Percentiles rank a stretch among this genome's conserved stretches.
Conservation (phyloP, 805 yeast genomes). For the Kodamaea hsintzibuensis region DNA sequence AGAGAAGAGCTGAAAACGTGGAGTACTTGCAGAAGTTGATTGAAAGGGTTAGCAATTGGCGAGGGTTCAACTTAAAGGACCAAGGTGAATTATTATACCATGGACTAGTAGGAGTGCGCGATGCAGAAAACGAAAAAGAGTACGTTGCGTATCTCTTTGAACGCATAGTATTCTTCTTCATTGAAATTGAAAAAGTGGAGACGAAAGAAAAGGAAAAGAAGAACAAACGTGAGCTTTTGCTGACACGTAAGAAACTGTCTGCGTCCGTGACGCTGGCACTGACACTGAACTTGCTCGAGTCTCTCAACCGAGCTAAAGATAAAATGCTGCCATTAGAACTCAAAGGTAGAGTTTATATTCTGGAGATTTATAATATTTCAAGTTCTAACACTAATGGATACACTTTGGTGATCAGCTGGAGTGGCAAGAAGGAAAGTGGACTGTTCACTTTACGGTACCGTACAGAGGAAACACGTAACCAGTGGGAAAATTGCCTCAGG, state of each 20-base stretch:
- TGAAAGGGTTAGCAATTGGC: slow-evolving; percentile 86
- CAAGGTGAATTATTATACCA: slow-evolving; percentile 85
- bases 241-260: slow-evolving; percentile 51
- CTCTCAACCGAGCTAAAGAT: slow-evolving; percentile 31
- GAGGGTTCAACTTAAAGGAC: slow-evolving; percentile 74
- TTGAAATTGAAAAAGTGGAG: slow-evolving; percentile 25
- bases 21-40: slow-evolving; percentile 66
- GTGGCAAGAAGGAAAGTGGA: slow-evolving; percentile 85
- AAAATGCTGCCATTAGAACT: slow-evolving; percentile 46
- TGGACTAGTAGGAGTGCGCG: slow-evolving; percentile 69
- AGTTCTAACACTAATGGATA: slow-evolving; percentile 48
- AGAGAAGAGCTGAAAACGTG: slow-evolving; percentile 85
- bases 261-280: slow-evolving; percentile 40
- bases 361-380: slow-evolving; percentile 51
- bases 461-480: slow-evolving; percentile 78
- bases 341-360: slow-evolving; percentile 80
- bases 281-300: slow-evolving; percentile 37
- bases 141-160: slow-evolving; percentile 90
- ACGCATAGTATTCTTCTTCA: slow-evolving; percentile 50
- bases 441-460: slow-evolving; percentile 79
- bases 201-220: slow-evolving; percentile 31
- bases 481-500: slow-evolving; percentile 75
- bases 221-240: slow-evolving; percentile 40
- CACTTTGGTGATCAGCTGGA: slow-evolving; percentile 70
- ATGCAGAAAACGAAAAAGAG: slow-evolving; percentile 75